A percentile compares a stretch with the other conserved stretches of the same genome.
phyloP scores from a whole-genome alignment of 805 yeast species.

The Kluyveromyces dobzhanskii region DNA sequence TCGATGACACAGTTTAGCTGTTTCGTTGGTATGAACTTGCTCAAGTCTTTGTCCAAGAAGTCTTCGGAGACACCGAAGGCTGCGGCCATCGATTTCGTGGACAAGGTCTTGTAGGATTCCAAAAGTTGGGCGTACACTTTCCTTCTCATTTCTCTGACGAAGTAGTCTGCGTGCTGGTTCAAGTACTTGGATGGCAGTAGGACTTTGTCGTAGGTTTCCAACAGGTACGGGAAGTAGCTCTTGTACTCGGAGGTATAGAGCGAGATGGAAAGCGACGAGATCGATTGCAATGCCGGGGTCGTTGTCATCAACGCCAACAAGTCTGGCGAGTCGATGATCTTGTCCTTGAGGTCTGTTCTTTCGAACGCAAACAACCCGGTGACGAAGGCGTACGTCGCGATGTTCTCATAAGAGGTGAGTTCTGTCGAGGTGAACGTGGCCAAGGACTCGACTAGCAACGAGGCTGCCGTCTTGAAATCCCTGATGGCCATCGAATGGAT shows the following conservation, averaged over 20 bases:
- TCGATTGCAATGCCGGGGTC: conserved; percentile 65
- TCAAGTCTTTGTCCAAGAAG: conserved; percentile 78
- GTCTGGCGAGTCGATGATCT: conserved; percentile 91
- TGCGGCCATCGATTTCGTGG: conserved; percentile 86
- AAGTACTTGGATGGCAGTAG: conserved; percentile 60
- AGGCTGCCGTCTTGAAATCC: conserved; percentile 78
- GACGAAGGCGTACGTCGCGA: conserved; percentile 80
- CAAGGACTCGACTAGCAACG: conserved; percentile 76
- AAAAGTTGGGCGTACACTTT: conserved; percentile 90
- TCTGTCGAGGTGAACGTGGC: conserved; percentile 95
- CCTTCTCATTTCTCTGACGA: conserved; percentile 86
- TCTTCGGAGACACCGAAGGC: conserved; percentile 86
- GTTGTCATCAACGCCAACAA: conserved; percentile 70
- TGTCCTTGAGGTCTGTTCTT: conserved; percentile 75
- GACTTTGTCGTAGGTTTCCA: conserved; percentile 68
- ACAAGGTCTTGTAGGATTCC: conserved; percentile 87
- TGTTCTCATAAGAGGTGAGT: conserved; percentile 77
- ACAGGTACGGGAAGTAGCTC: conserved; percentile 64
- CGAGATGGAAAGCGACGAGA: conserved; percentile 74
- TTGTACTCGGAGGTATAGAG: conserved; percentile 84
- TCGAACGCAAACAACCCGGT: conserved; percentile 80
- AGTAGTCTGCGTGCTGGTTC: conserved; percentile 71
- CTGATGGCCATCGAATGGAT: conserved; percentile 77
- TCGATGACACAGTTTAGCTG: conserved; percentile 94
- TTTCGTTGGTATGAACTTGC: conserved; percentile 87